Evolutionary conservation across 768 basidiomycete species (phyloP).

Genomic region (Vararia minispora): DNA sequence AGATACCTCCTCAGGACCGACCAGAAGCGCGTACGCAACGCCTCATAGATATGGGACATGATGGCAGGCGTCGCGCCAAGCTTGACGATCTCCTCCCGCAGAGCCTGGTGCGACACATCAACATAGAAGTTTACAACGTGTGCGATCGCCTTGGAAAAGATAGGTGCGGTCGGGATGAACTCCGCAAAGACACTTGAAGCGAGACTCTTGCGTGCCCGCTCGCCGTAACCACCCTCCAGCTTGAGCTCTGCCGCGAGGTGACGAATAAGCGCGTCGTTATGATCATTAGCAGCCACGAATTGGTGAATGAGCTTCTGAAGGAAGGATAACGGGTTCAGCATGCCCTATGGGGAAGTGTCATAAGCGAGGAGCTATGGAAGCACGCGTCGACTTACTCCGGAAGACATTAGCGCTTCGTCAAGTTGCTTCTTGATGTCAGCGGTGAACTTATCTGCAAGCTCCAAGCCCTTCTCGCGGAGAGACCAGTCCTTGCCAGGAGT

Average conservation of each 20-base stretch:
- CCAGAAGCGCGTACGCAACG: conserved; percentile 7
- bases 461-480: conserved; percentile 18
- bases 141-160: conserved; percentile 45
- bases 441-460: conserved; percentile 19
- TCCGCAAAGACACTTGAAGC: conserved; percentile 41
- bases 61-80: not conserved
- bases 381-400: no score
- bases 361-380: no score
- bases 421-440: conserved; percentile 14
- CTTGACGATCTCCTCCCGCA: conserved; percentile 1
- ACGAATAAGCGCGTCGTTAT: conserved; percentile 10
- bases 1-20: conserved; percentile 1
- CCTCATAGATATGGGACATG: conserved; percentile 12
- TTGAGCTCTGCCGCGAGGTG: not conserved
- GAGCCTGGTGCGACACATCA: conserved; percentile 9
- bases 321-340: no score
- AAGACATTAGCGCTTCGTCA: no score
- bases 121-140: conserved; percentile 54
- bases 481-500: conserved; percentile 22
- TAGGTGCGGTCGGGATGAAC: conserved; percentile 40
- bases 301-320: no score
- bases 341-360: no score
- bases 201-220: conserved; percentile 24
- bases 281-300: no score
- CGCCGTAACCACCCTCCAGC: conserved; percentile 11